Evolutionary conservation across 768 basidiomycete species (phyloP).

Genomic region (Naganishia friedmannii): DNA sequence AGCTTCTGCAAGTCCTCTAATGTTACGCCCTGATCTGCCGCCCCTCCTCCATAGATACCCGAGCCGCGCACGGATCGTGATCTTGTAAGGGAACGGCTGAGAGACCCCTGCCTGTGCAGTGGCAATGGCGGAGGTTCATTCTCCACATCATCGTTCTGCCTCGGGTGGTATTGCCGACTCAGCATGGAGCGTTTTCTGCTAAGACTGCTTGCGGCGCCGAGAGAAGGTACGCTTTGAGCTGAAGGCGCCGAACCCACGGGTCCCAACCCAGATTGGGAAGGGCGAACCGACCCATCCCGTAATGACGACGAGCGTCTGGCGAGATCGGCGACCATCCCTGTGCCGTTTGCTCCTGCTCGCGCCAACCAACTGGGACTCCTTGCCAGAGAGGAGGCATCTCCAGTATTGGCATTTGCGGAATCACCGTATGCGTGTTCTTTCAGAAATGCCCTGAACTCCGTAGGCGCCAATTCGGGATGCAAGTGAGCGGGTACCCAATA

Average conservation of each 20-base stretch:
- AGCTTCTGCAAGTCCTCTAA: constrained; percentile 90
- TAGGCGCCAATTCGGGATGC: constrained; percentile 96
- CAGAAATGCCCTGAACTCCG: constrained; percentile 90
- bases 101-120: constrained; percentile 6
- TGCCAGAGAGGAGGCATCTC: neutral
- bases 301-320: constrained; percentile 4
- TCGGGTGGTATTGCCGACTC: constrained; percentile 83
- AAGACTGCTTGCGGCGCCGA: constrained; percentile 53
- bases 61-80: constrained; percentile 57
- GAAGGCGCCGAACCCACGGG: neutral
- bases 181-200: constrained; percentile 89
- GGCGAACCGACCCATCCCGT: constrained; percentile 6
- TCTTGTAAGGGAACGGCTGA: constrained; percentile 18
- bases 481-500: constrained; percentile 98
- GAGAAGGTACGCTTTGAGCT: neutral
- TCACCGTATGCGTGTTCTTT: constrained; percentile 74
- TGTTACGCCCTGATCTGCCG: constrained; percentile 75
- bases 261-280: neutral
- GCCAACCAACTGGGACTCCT: constrained; percentile 28
- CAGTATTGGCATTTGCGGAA: neutral
- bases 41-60: constrained; percentile 62
- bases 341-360: constrained; percentile 20
- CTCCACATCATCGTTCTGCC: constrained; percentile 71
- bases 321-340: constrained; percentile 17
- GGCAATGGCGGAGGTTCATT: constrained; percentile 58